Evolutionary conservation across 2,329 filamentous ascomycete genomes (phyloP).

Genomic region (Leptodontidium sp.): DNA sequence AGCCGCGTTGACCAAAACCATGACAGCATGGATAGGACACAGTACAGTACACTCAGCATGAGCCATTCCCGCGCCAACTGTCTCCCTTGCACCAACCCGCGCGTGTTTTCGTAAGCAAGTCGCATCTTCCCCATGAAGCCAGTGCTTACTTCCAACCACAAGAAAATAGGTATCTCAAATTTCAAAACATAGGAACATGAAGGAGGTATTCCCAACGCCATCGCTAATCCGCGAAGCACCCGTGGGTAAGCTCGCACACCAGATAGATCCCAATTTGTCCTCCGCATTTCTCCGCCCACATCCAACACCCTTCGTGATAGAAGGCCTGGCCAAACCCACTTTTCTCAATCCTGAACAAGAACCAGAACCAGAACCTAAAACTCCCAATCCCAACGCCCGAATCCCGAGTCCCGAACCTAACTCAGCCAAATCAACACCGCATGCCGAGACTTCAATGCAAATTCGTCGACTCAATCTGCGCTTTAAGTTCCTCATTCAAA

Average conservation of each 20-base stretch:
- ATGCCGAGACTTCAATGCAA: not conserved
- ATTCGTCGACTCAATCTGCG: constrained; percentile 35
- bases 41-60: constrained; percentile 3
- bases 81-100: not conserved
- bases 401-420: not conserved
- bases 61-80: not conserved
- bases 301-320: not conserved
- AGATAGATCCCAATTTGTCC: constrained; percentile 10
- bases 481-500: constrained; percentile 43
- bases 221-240: constrained; percentile 18
- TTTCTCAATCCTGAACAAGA: not conserved
- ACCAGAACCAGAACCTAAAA: not conserved
- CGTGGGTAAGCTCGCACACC: not conserved
- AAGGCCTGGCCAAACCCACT: not conserved
- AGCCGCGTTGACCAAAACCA: not conserved
- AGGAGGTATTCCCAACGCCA: constrained; percentile 18
- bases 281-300: not conserved
- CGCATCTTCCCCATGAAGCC: not conserved
- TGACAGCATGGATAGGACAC: not conserved
- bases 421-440: not conserved
- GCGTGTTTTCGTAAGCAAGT: constrained; percentile 3
- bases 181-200: constrained; percentile 1
- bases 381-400: not conserved
- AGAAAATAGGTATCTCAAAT: constrained; percentile 19
- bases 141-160: not conserved